Base-by-base conservation (phyloP, 2,329 filamentous ascomycete species). In the Cladophialophora yegresii region DNA sequence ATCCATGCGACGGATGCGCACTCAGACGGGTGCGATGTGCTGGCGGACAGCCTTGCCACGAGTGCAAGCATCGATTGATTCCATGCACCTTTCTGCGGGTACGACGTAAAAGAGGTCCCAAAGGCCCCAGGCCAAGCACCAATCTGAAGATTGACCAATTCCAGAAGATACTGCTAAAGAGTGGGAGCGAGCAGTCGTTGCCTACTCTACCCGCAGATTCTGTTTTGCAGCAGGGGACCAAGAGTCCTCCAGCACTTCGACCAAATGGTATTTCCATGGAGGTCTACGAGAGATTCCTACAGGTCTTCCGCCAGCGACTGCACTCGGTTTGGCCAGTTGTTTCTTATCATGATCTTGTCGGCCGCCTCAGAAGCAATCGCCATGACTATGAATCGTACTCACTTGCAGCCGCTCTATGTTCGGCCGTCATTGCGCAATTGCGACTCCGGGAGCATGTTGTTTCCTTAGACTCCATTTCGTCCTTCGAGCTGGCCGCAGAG, bases 381-480 rank as follows among this genome's bases (percentile, higher is more conserved):
- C 22, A 53, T 6, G 57, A 59, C 57, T 43, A 59, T 30, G 57
- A 59, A 49, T 50, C 57, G 8, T 61, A 49, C 28, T 61, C 51
- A 2, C 49, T 61, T 13, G 51, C 53, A 28, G 53, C 59, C 8
- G 51, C 59, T 8, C 59, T 61, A n/a, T 61, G 36, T 28, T 49
- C 59, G 3, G 59, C 59, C 16, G 59, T 61, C 36, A 61, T 61
- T 56, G 50, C 59, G n/a, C 59, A 61, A 28, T 36, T 61, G 26
- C 51, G 53, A 8, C 45, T 61, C 16, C 43, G 51, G 7, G 51
- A 56, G 40, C 49, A 54, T 47, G 23, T 50, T 28, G 51, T 12
- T 12, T 28, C 59, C 8, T 23, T 40, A 26, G 53, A 47, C 28
- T 49, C 8, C 30, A 16, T 59, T 40, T 61, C 53, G 26, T 47